Evolutionary conservation across 768 basidiomycete genomes (phyloP).

Genomic region (Trametes cubensis): DNA sequence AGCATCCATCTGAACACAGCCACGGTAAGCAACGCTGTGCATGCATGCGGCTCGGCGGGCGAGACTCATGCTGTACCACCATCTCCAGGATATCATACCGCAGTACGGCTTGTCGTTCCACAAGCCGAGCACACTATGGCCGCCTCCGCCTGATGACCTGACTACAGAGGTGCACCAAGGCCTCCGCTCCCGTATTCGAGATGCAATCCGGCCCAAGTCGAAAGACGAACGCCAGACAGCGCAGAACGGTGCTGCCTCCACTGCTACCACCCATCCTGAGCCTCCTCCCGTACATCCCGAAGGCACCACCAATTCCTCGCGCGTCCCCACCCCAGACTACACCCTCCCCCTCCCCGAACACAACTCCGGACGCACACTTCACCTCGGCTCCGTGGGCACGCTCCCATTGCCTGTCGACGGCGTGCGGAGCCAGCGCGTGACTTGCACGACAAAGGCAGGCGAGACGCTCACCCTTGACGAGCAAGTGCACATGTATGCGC

Average conservation of each 20-base stretch:
- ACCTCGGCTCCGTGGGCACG: constrained; percentile 52
- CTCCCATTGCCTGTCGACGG: constrained; percentile 42
- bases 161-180: constrained; percentile 58
- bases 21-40: constrained; percentile 52
- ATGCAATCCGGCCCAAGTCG: constrained; percentile 44
- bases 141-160: constrained; percentile 68
- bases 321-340: constrained; percentile 18
- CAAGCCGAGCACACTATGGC: constrained; percentile 81
- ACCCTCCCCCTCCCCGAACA: constrained; percentile 20
- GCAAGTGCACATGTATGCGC: constrained; percentile 87
- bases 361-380: constrained; percentile 39
- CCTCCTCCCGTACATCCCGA: not conserved
- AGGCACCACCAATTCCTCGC: not conserved
- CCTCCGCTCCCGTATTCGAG: constrained; percentile 62
- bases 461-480: constrained; percentile 56
- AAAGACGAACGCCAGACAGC: not conserved
- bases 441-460: constrained; percentile 49
- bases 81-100: constrained; percentile 74
- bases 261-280: not conserved
- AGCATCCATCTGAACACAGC: constrained; percentile 83
- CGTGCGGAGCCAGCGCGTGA: constrained; percentile 47
- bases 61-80: not conserved
- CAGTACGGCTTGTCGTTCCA: constrained; percentile 75
- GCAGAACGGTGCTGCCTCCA: not conserved
- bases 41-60: not conserved